Evolutionary conservation across 345 rosid genomes (phyloP).

Genomic region (Linum tenue): DNA sequence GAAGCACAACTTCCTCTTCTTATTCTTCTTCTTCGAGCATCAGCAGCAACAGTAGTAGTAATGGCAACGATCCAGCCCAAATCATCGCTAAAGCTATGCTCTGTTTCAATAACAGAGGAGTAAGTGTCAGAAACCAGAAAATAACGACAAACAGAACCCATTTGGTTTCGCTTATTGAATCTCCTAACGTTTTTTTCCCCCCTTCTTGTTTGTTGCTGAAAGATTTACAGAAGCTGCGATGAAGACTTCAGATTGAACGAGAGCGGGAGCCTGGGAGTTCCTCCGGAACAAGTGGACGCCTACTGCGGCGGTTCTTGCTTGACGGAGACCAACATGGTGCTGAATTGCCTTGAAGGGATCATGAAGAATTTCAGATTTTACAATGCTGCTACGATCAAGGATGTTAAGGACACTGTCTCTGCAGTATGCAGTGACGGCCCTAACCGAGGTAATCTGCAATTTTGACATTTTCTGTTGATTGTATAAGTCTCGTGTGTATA

Average conservation of each 20-base stretch:
- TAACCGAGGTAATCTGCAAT: constrained; percentile 33
- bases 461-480: too few relatives aligned
- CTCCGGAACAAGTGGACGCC: constrained; percentile 27
- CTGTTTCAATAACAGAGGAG: constrained; percentile 64
- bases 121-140: constrained; percentile 16
- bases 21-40: neutral
- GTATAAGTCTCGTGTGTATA: too few relatives aligned
- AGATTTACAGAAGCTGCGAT: constrained; percentile 66
- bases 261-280: constrained; percentile 53
- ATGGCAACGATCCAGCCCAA: constrained; percentile 33
- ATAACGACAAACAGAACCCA: neutral
- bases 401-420: constrained; percentile 49
- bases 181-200: neutral
- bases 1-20: neutral
- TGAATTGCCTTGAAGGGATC: constrained; percentile 54
- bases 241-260: constrained; percentile 56
- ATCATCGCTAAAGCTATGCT: constrained; percentile 61
- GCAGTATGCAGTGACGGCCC: constrained; percentile 71
- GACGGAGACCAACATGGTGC: constrained; percentile 61
- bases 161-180: neutral
- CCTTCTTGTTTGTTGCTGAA: neutral
- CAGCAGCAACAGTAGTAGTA: neutral
- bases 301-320: constrained; percentile 81
- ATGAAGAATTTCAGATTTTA: constrained; percentile 48
- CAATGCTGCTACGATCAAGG: constrained; percentile 57